Conservation (phyloP, 441 rosid species). For the Bruguiera hainesii region DNA sequence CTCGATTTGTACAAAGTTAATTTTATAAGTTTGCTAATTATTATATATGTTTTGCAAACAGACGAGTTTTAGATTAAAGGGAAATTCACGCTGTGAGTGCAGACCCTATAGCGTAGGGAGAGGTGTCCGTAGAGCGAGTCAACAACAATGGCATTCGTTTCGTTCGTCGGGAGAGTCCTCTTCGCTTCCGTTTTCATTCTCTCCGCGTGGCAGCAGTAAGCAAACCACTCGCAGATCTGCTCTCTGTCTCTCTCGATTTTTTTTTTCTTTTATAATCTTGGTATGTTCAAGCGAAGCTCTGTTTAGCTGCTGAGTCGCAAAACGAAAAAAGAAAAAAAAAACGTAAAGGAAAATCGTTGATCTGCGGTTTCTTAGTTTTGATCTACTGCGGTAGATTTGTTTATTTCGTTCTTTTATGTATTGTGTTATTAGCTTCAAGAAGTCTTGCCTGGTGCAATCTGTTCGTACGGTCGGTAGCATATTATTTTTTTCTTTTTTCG, state of each 20-base stretch:
- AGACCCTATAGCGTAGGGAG: too few relatives aligned
- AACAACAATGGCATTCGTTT: conserved; percentile 37
- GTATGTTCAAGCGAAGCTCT: not conserved
- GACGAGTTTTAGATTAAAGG: not conserved
- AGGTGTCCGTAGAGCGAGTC: conserved; percentile 1
- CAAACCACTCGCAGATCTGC: conserved; percentile 25
- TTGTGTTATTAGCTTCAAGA: too few relatives aligned
- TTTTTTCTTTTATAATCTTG: not conserved
- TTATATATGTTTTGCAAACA: too few relatives aligned
- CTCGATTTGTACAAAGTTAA: too few relatives aligned
- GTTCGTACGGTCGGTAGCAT: too few relatives aligned
- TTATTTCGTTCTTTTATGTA: too few relatives aligned
- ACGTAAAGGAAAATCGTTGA: not conserved
- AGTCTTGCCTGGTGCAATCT: too few relatives aligned
- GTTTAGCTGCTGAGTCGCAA: conserved; percentile 2
- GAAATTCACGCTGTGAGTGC: not conserved
- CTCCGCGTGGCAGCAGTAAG: conserved; percentile 69
- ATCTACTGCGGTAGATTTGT: too few relatives aligned
- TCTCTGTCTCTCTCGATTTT: not conserved
- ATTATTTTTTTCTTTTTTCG: too few relatives aligned
- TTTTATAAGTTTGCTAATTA: too few relatives aligned
- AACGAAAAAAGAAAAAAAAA: not conserved
- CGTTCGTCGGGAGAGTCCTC: conserved; percentile 59
- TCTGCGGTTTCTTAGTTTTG: not conserved
- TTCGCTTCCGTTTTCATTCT: conserved; percentile 63